Evolutionary conservation across 2,329 filamentous ascomycete species (phyloP).

Genomic region (Pseudopyrenochaeta lycopersici): DNA sequence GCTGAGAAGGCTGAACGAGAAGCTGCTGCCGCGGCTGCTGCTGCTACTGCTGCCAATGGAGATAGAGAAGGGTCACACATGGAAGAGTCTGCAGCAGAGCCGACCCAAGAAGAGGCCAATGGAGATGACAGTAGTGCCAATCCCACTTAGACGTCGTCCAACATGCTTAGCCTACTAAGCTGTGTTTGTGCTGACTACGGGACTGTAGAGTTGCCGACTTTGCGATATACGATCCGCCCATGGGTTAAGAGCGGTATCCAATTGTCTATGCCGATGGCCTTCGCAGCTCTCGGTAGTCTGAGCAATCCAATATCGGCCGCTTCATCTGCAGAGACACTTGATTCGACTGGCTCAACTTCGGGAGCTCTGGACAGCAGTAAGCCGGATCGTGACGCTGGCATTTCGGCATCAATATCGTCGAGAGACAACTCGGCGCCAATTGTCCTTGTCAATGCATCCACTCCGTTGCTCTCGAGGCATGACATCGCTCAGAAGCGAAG

Average conservation of each 20-base stretch:
- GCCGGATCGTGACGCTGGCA: background rate
- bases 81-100: constrained; percentile 25
- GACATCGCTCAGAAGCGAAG: constrained; percentile 9
- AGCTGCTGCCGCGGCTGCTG: constrained; percentile 41
- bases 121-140: constrained; percentile 48
- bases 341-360: constrained; percentile 9
- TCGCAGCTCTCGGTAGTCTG: constrained; percentile 5
- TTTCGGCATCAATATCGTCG: constrained; percentile 2
- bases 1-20: constrained; percentile 56
- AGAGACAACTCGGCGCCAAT: background rate
- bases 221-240: constrained; percentile 32
- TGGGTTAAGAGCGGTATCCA: constrained; percentile 41
- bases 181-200: constrained; percentile 34
- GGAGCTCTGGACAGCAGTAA: constrained; percentile 12
- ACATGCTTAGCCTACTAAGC: constrained; percentile 16
- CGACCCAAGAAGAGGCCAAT: constrained; percentile 35
- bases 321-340: background rate
- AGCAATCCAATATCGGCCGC: constrained; percentile 9
- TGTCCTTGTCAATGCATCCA: background rate
- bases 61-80: constrained; percentile 36
- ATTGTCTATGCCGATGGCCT: constrained; percentile 20
- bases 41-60: constrained; percentile 32
- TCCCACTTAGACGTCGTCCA: constrained; percentile 39
- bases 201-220: constrained; percentile 26
- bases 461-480: background rate